These are phyloP conservation scores for Ascoidea asiatica DNA, from an alignment of 805 yeast genomes.

Conservation along the genomic window DNA sequence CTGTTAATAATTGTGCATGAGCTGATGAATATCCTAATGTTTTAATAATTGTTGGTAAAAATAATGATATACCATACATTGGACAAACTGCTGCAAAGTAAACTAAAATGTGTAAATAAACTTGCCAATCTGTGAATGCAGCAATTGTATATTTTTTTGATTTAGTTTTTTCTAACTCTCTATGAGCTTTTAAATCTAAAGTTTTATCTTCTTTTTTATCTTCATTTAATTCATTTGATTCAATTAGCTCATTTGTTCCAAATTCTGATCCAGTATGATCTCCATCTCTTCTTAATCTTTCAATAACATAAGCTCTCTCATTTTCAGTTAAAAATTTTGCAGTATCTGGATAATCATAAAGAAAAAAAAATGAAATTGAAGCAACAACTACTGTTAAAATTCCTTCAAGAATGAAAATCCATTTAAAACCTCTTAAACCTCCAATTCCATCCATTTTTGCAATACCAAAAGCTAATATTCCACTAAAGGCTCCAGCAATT, in stretches of 20 bases:
- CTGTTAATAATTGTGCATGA: constrained; percentile 28
- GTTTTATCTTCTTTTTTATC: no score
- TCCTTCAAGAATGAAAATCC: constrained; percentile 29
- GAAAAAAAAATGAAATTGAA: constrained; percentile 18
- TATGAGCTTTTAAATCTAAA: no score
- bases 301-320: constrained; percentile 17
- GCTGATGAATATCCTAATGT: constrained; percentile 28
- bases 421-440: constrained; percentile 29
- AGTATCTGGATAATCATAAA: constrained; percentile 29
- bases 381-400: constrained; percentile 29
- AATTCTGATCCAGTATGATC: no score
- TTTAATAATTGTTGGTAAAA: constrained; percentile 29
- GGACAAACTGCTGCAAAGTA: constrained; percentile 20
- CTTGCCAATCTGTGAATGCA: constrained; percentile 18
- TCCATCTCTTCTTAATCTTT: constrained; percentile 8
- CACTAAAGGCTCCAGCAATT: constrained; percentile 26
- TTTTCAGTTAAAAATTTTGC: constrained; percentile 29
- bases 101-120: constrained; percentile 15
- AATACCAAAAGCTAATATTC: constrained; percentile 26
- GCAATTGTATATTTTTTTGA: constrained; percentile 11
- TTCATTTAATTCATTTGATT: no score
- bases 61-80: constrained; percentile 25
- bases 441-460: constrained; percentile 20
- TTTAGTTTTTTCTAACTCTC: no score
- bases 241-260: no score